Evolutionary conservation across 2,329 filamentous ascomycete species (phyloP), one percentile per base, ranked within the genome.

Genomic region (Colletotrichum sp.): DNA sequence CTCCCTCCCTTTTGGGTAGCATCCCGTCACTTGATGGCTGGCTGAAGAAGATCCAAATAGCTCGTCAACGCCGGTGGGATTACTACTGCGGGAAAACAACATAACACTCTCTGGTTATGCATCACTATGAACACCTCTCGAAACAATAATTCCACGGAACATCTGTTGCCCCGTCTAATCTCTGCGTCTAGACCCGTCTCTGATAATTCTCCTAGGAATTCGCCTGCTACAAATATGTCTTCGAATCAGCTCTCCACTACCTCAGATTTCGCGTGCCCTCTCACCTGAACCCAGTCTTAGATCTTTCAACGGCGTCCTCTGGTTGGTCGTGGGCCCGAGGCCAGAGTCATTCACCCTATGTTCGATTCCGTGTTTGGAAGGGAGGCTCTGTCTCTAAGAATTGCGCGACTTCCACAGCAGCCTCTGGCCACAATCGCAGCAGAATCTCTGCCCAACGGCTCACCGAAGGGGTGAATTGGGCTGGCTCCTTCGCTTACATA

Each of bases 311-410:
- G 55, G 78, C 75, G 39, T 77, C 59, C 62, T 72, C 70, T 19
- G 80, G 79, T 49, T 82, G 79, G 81, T 81, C 78, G 55, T 67
- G 78, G 22, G 55, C 77, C 52, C 80, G 79, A 6, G 79, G 82
- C 22, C 80, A 84, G 72, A 82, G 80, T 2, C 71, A 80, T 1
- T 82, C 82, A 3, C 77, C 82, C 4, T 84, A 84, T 70, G 74
- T 81, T 5, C 63, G 77, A 9, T 63, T 57, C 27, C 71, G 62
- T 27, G 30, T 81, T 15, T 77, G 78, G 62, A 70, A 79, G 39
- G 77, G 79, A 32, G 79, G 79, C 49, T 63, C 16, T 49, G 69
- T 66, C 62, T 63, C 63, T 64, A 75, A 62, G 8, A 77, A 81
- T 16, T 79, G 79, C 3, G 80, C 81, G 6, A 76, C 77, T 71